Evolutionary conservation across 2,329 filamentous ascomycete species (phyloP).

Genomic region (Colletotrichum sp.): DNA sequence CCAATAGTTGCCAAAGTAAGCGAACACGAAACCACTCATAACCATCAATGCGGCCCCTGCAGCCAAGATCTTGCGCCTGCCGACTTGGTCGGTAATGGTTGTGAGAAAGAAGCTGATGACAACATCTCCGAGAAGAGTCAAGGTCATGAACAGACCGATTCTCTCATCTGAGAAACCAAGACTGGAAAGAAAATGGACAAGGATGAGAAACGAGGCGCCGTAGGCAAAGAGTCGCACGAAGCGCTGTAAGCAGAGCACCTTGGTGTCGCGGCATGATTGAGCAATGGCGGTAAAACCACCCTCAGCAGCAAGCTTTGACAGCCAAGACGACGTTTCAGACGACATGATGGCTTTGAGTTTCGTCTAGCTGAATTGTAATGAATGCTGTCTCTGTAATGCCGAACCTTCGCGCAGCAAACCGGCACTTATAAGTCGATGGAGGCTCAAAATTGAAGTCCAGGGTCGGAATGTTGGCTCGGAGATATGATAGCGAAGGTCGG

Average conservation of each 20-base stretch:
- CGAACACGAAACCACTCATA: constrained; percentile 61
- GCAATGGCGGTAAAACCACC: constrained; percentile 50
- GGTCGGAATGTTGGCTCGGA: constrained; percentile 1
- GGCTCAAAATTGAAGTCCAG: not conserved
- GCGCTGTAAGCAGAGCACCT: constrained; percentile 62
- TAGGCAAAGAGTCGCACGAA: constrained; percentile 70
- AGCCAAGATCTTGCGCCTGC: constrained; percentile 58
- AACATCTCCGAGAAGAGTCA: constrained; percentile 66
- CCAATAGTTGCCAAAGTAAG: constrained; percentile 59
- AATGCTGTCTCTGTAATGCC: not conserved
- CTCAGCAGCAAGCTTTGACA: constrained; percentile 34
- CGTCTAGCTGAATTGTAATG: not conserved
- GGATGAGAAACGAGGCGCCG: constrained; percentile 61
- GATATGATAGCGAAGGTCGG: constrained; percentile 6
- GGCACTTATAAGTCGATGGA: not conserved
- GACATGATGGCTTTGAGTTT: not conserved
- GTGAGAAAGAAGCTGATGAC: constrained; percentile 64
- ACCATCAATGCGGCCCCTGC: constrained; percentile 61
- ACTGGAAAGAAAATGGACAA: constrained; percentile 59
- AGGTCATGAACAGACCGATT: constrained; percentile 69
- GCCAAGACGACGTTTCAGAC: not conserved
- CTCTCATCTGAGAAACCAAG: constrained; percentile 54
- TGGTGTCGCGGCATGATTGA: constrained; percentile 51
- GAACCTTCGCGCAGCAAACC: not conserved
- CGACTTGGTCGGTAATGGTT: constrained; percentile 61